A percentile compares a stretch with the other conserved stretches of the same genome.
Evolutionary conservation across 2,329 filamentous ascomycete species (phyloP).

Genomic region (Magnaporthales sp.): DNA sequence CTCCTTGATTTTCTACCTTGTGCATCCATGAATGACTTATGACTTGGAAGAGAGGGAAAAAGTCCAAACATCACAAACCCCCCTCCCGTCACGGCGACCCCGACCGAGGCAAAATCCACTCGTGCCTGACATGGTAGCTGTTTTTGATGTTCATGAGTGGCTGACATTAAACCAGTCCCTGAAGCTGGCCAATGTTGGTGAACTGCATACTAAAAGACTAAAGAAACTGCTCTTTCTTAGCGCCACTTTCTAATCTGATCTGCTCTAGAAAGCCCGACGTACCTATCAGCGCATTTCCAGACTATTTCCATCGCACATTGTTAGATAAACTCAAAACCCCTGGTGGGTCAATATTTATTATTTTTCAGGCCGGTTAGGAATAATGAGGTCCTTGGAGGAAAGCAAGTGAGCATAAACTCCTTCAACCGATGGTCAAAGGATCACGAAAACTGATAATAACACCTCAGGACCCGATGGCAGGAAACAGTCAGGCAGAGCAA

Average conservation of each 20-base stretch:
- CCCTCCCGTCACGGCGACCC: neutral
- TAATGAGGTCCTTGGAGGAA: conserved; percentile 46
- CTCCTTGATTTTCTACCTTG: neutral
- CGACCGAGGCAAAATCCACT: neutral
- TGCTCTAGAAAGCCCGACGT: neutral
- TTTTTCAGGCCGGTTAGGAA: neutral
- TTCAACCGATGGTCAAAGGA: neutral
- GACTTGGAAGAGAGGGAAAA: neutral
- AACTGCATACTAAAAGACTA: neutral
- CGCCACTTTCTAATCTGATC: neutral
- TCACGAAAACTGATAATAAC: neutral
- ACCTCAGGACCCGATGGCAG: conserved; percentile 56
- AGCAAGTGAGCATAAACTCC: conserved; percentile 27
- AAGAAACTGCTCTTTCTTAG: neutral
- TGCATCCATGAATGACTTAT: neutral
- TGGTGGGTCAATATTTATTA: neutral
- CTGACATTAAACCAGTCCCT: neutral
- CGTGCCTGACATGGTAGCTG: neutral
- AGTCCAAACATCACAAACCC: neutral
- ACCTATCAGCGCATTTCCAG: neutral
- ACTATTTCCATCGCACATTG: neutral
- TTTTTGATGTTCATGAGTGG: neutral
- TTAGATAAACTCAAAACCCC: neutral
- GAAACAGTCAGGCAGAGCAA: conserved; percentile 49
- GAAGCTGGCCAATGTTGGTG: neutral